A percentile compares a stretch with the other conserved stretches of the same genome.
phyloP scores from a whole-genome alignment of 805 yeast genomes.

The Kodamaea jinghongensis region DNA sequence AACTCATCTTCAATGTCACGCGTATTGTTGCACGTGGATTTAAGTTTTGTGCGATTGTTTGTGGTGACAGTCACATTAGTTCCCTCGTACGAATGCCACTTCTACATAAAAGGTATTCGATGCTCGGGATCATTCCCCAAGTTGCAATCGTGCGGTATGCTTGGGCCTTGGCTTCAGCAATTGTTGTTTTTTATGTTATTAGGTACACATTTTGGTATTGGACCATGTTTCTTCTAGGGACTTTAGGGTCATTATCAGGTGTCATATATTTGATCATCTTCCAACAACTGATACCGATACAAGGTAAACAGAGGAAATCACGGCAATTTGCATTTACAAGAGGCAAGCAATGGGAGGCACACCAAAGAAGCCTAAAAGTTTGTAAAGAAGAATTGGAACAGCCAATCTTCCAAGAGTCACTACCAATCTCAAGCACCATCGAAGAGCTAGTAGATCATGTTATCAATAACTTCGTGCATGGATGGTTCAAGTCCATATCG shows the following conservation, averaged over 20 bases:
- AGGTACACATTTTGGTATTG: constrained; percentile 12
- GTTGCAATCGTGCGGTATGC: neutral
- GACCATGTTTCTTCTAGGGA: constrained; percentile 7
- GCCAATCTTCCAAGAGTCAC: constrained; percentile 46
- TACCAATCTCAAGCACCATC: constrained; percentile 50
- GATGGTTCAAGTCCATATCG: constrained; percentile 56
- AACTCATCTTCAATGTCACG: constrained; percentile 1
- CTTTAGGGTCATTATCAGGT: neutral
- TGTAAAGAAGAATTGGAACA: constrained; percentile 7
- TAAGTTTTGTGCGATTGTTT: constrained; percentile 1
- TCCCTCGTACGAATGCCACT: too few relatives aligned
- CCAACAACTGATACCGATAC: constrained; percentile 1
- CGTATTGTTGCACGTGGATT: neutral
- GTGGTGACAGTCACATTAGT: neutral
- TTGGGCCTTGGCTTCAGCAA: constrained; percentile 1
- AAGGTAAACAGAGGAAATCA: neutral
- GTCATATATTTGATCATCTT: constrained; percentile 1
- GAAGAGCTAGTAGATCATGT: constrained; percentile 49
- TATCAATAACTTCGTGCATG: constrained; percentile 49
- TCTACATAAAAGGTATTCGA: too few relatives aligned
- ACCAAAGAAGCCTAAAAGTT: neutral
- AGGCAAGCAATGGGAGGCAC: neutral
- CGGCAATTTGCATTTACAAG: constrained; percentile 10
- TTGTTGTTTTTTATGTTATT: constrained; percentile 7
- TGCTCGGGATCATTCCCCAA: too few relatives aligned